Conservation (phyloP, 306 rosid species). For the Vigna hirtella region DNA sequence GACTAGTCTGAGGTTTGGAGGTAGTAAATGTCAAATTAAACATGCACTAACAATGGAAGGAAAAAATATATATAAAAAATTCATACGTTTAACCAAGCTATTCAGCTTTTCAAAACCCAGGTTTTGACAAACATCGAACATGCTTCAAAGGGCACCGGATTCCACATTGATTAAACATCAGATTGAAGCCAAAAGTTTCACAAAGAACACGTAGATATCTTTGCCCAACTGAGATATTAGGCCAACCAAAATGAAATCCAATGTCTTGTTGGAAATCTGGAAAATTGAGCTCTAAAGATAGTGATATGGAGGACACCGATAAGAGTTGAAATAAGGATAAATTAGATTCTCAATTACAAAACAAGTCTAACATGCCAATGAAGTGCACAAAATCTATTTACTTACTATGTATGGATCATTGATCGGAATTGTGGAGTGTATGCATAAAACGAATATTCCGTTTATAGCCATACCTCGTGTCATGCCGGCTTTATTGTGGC, state of each 20-base stretch:
- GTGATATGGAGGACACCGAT: neutral
- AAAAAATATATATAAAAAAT: neutral
- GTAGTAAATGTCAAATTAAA: conserved; percentile 30
- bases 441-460: conserved; percentile 21
- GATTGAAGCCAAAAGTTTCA: neutral
- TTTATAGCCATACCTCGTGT: conserved; percentile 41
- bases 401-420: conserved; percentile 8
- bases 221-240: conserved; percentile 11
- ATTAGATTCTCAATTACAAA: conserved; percentile 16
- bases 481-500: conserved; percentile 36
- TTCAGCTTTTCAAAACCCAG: conserved; percentile 19
- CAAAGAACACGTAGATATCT: conserved; percentile 13
- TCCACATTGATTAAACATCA: conserved; percentile 26
- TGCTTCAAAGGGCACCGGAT: conserved; percentile 14
- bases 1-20: neutral
- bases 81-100: neutral
- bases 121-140: conserved; percentile 2
- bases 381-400: conserved; percentile 6
- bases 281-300: neutral
- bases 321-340: conserved; percentile 21
- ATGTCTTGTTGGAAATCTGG: conserved; percentile 1
- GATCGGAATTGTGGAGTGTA: conserved; percentile 26
- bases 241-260: conserved; percentile 22
- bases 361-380: conserved; percentile 4
- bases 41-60: neutral